These are phyloP conservation scores for Scopulariopsis brevicaulis DNA, from an alignment of 2,329 filamentous ascomycete genomes.

Conservation along the genomic window DNA sequence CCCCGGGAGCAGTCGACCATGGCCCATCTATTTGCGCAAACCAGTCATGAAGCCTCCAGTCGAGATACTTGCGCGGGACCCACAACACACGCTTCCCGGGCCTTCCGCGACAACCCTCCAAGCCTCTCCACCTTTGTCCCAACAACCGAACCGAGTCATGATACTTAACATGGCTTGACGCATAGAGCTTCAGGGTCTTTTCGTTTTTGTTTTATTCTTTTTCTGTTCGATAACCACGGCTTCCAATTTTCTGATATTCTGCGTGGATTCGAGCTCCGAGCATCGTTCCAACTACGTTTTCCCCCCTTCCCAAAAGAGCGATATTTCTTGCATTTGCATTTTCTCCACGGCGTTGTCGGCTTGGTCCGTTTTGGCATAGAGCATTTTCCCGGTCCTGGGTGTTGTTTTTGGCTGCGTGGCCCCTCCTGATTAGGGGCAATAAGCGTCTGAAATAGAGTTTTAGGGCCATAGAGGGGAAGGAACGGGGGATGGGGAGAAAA, in stretches of 20 bases:
- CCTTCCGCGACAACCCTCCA: background rate
- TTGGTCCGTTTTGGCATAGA: slow-evolving; percentile 3
- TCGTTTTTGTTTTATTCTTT: background rate
- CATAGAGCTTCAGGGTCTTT: background rate
- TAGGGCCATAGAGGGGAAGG: background rate
- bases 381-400: background rate
- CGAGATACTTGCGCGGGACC: background rate
- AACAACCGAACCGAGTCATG: background rate
- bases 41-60: background rate
- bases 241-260: background rate
- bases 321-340: slow-evolving; percentile 1
- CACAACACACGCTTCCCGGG: background rate
- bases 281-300: background rate
- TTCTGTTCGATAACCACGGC: background rate
- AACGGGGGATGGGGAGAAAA: background rate
- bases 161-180: background rate
- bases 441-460: background rate
- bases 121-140: background rate
- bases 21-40: too few species aligned
- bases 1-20: too few species aligned
- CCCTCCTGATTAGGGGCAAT: background rate
- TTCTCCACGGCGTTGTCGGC: slow-evolving; percentile 3
- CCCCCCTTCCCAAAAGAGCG: slow-evolving; percentile 2
- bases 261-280: background rate
- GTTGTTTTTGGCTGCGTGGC: background rate